Evolutionary conservation across 2,329 filamentous ascomycete genomes (phyloP).

Genomic region (Monosporascus ibericus): DNA sequence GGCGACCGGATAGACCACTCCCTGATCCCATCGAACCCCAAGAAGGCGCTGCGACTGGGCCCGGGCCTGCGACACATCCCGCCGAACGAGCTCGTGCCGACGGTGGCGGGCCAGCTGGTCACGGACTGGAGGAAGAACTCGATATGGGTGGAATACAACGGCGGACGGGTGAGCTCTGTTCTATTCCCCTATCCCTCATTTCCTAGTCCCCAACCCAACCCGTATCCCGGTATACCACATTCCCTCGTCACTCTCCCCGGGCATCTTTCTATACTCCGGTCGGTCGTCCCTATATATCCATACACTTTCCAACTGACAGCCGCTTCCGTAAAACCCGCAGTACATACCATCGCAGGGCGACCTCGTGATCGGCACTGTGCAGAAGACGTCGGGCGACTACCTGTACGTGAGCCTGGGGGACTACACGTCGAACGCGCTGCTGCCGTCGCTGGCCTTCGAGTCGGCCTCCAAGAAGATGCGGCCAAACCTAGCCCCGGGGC

Average conservation of each 20-base stretch:
- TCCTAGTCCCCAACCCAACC: background rate
- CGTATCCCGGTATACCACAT: too few species aligned
- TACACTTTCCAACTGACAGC: slow-evolving; percentile 16
- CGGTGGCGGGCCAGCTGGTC: slow-evolving; percentile 60
- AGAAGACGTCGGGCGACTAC: slow-evolving; percentile 67
- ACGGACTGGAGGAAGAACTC: slow-evolving; percentile 69
- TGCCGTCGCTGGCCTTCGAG: slow-evolving; percentile 90
- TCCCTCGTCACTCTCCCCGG: too few species aligned
- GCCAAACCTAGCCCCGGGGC: slow-evolving; percentile 66
- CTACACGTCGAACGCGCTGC: slow-evolving; percentile 56
- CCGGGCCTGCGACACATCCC: slow-evolving; percentile 79
- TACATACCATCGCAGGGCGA: slow-evolving; percentile 79
- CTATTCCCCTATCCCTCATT: background rate
- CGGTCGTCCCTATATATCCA: slow-evolving; percentile 1
- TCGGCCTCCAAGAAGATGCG: slow-evolving; percentile 86
- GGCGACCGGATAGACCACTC: slow-evolving; percentile 67
- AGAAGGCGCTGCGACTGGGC: slow-evolving; percentile 70
- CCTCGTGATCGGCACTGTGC: slow-evolving; percentile 80
- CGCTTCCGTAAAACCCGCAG: slow-evolving; percentile 35
- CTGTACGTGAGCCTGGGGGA: slow-evolving; percentile 75
- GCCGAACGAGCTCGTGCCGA: slow-evolving; percentile 64
- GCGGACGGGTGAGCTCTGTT: slow-evolving; percentile 53
- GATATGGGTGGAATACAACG: slow-evolving; percentile 68
- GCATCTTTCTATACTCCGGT: too few species aligned
- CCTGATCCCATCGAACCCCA: slow-evolving; percentile 61